phyloP scores from a whole-genome alignment of 2,329 filamentous ascomycete species.

The Raffaelea ambrosiae region DNA sequence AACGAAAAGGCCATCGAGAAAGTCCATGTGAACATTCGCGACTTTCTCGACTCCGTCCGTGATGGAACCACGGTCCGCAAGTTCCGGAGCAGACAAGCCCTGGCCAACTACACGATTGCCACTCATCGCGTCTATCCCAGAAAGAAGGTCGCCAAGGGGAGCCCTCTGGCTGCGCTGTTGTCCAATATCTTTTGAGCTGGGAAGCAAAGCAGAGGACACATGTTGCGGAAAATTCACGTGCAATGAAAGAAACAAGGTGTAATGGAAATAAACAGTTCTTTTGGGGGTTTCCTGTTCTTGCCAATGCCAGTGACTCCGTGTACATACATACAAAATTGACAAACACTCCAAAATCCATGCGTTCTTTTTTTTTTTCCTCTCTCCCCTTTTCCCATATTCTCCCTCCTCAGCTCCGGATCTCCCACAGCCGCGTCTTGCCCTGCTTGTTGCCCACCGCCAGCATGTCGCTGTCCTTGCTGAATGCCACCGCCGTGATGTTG shows the following conservation, averaged over 20 bases:
- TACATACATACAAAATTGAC: too few relatives aligned
- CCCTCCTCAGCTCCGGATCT: slow-evolving; percentile 56
- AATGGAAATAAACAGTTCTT: too few relatives aligned
- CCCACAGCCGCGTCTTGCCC: slow-evolving; percentile 86
- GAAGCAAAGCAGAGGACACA: too few relatives aligned
- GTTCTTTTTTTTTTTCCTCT: background rate
- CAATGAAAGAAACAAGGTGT: too few relatives aligned
- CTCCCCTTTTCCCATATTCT: background rate
- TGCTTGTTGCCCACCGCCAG: slow-evolving; percentile 82
- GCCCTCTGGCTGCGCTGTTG: slow-evolving; percentile 30
- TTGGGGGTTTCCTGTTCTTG: too few relatives aligned
- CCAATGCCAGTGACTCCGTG: too few relatives aligned
- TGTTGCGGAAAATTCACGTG: background rate
- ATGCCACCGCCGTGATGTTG: slow-evolving; percentile 66
- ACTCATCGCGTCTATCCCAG: slow-evolving; percentile 36
- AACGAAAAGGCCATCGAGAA: slow-evolving; percentile 28
- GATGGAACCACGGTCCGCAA: slow-evolving; percentile 5
- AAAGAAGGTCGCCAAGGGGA: slow-evolving; percentile 28
- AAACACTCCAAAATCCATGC: too few relatives aligned
- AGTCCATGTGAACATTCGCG: slow-evolving; percentile 39
- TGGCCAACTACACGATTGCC: slow-evolving; percentile 26
- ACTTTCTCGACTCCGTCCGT: slow-evolving; percentile 34
- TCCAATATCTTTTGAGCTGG: slow-evolving; percentile 19
- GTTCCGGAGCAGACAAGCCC: slow-evolving; percentile 23
- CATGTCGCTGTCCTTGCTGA: slow-evolving; percentile 56